These are phyloP conservation scores for Fusarium marasasianum DNA, from an alignment of 2,329 filamentous ascomycete species.

Conservation along the genomic window DNA sequence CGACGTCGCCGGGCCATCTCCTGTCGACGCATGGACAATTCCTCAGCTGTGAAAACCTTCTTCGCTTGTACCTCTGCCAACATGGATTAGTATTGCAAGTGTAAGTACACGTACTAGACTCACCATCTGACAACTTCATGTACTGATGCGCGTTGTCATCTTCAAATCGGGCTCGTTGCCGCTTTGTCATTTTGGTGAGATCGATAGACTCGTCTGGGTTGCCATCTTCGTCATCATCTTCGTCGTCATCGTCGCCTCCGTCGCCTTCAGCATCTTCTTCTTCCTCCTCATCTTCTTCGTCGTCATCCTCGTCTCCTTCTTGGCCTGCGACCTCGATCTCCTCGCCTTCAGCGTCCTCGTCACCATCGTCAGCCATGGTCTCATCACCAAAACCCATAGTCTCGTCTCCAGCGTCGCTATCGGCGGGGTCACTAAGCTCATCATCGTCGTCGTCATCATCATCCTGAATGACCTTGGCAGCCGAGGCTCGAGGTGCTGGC, in stretches of 20 bases:
- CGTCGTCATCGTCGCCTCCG: constrained; percentile 54
- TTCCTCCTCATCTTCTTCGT: constrained; percentile 51
- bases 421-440: constrained; percentile 63
- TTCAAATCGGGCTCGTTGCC: constrained; percentile 68
- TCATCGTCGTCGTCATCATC: constrained; percentile 62
- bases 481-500: constrained; percentile 46
- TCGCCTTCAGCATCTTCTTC: constrained; percentile 47
- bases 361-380: constrained; percentile 56
- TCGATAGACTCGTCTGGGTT: constrained; percentile 63
- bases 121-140: constrained; percentile 70
- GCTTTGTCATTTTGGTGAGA: constrained; percentile 68
- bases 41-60: constrained; percentile 69
- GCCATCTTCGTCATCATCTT: constrained; percentile 54
- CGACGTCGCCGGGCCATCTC: constrained; percentile 70
- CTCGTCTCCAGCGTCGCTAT: constrained; percentile 57
- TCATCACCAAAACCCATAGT: constrained; percentile 55
- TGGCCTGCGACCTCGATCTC: constrained; percentile 55
- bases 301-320: constrained; percentile 55
- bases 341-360: constrained; percentile 60
- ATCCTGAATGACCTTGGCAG: constrained; percentile 48
- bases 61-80: constrained; percentile 69
- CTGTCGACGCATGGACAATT: constrained; percentile 68
- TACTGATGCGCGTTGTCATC: constrained; percentile 61
- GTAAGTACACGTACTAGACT: constrained; percentile 31
- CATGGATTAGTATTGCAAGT: constrained; percentile 11